Percentiles rank a stretch among this genome's conserved stretches.
Evolutionary conservation across 148 eudicot species (phyloP).

Genomic region (Rhododendron griersonianum): DNA sequence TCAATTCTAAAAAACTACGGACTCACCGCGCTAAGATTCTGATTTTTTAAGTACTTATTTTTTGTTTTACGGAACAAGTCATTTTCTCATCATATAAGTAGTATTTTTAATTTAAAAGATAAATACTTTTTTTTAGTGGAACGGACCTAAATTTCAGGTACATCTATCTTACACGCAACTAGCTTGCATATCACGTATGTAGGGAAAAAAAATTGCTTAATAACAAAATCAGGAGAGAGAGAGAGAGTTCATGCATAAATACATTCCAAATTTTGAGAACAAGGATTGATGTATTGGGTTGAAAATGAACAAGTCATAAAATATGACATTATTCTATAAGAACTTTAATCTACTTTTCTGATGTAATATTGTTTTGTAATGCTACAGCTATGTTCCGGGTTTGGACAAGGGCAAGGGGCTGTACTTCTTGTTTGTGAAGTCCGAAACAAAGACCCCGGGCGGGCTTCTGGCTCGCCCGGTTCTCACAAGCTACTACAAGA

Average conservation of each 20-base stretch:
- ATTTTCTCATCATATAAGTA: too few relatives aligned
- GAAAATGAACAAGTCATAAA: background rate
- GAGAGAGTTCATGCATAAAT: background rate
- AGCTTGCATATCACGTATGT: background rate
- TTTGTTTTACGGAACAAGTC: rapidly evolving
- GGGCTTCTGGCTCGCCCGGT: slow-evolving; percentile 89
- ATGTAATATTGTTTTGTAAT: background rate
- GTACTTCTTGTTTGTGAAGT: slow-evolving; percentile 71
- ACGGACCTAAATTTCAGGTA: background rate
- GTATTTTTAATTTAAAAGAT: too few relatives aligned
- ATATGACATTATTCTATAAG: background rate
- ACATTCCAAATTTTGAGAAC: background rate
- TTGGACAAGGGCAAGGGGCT: slow-evolving; percentile 83
- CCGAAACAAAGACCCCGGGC: slow-evolving; percentile 78
- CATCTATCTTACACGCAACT: background rate
- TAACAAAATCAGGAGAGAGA: background rate
- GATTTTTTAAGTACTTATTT: too few relatives aligned
- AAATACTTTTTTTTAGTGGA: too few relatives aligned
- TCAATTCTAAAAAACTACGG: too few relatives aligned
- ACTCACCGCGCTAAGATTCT: too few relatives aligned
- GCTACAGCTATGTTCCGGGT: slow-evolving; percentile 70
- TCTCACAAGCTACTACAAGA: slow-evolving; percentile 78
- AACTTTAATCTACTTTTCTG: background rate
- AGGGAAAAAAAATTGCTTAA: too few relatives aligned
- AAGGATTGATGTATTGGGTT: too few relatives aligned